Base-by-base conservation (phyloP, 2,329 filamentous ascomycete genomes). In the Pezicula radicicola region DNA sequence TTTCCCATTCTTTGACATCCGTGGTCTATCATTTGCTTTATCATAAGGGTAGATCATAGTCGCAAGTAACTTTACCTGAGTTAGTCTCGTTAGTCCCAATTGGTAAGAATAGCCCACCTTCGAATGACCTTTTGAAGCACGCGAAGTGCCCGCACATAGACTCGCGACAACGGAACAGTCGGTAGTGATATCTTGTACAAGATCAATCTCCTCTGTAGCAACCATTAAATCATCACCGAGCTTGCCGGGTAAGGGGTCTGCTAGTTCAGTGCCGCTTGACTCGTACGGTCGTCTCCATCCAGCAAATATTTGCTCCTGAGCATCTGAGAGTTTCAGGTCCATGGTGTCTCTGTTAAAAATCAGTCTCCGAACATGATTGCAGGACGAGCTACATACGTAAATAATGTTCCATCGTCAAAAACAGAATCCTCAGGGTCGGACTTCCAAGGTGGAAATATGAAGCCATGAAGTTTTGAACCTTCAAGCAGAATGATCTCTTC, bases 151-250 rank as follows among this genome's bases (percentile, higher is more conserved):
- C 25, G 92, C 91, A 66, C 92, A 97, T 6, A 99, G 78, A 67
- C 94, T 97, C 15, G 94, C 94, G 27, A 99, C 93, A 3, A 99
- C 93, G 1, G 94, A 97, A 66, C 94, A 99, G 68, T 99, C 94
- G 1, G 93, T 95, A 5, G 93, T 92, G 53, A 96, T 85, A 69
- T 99, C 94, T 70, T 99, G 94, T 3, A 97, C 91, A 7, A 99
- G 79, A 69, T 99, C 93, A 55, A 89, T 84, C 13, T 80, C 77
- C 8, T 76, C 71, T 6, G 72, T 70, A 15, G 79, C 74, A 44
- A 72, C 69, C 83, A 89, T 89, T 10, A 80, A 72, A 13, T 76
- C 51, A 13, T 68, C 61, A 19, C 64, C 77, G 3, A 65, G 66
- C 41, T 48, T 12, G 30, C 30, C 30, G 9, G 30, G 30, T 33